Evolutionary conservation across 2,329 filamentous ascomycete species (phyloP).

Genomic region (Paramyrothecium roridum): DNA sequence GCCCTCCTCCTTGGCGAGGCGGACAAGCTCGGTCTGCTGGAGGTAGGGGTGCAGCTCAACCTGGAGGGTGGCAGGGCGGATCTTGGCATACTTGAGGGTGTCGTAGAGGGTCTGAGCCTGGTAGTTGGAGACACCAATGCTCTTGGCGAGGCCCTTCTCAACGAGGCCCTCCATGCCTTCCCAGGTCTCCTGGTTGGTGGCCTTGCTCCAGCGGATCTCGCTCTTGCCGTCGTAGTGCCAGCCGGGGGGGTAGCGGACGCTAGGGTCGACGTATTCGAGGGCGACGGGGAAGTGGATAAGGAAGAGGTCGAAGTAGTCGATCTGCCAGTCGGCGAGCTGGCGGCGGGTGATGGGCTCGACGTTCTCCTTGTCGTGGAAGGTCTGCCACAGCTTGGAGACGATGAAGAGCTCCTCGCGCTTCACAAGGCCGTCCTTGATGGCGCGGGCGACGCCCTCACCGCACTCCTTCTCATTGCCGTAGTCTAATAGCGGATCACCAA

Average conservation of each 20-base stretch:
- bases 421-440: slow-evolving; percentile 77
- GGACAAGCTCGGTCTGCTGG: slow-evolving; percentile 68
- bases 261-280: slow-evolving; percentile 80
- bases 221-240: slow-evolving; percentile 66
- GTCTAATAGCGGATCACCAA: slow-evolving; percentile 42
- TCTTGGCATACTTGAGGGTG: slow-evolving; percentile 71
- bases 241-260: slow-evolving; percentile 74
- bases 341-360: slow-evolving; percentile 73
- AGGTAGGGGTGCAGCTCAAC: slow-evolving; percentile 91
- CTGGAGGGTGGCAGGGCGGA: slow-evolving; percentile 75
- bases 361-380: slow-evolving; percentile 77
- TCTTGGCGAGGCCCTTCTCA: slow-evolving; percentile 62
- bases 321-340: slow-evolving; percentile 76
- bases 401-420: slow-evolving; percentile 88
- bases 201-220: slow-evolving; percentile 62
- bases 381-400: slow-evolving; percentile 91
- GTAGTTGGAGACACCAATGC: slow-evolving; percentile 84
- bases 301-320: slow-evolving; percentile 90
- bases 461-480: slow-evolving; percentile 81
- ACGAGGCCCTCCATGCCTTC: slow-evolving; percentile 74
- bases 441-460: slow-evolving; percentile 72
- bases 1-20: slow-evolving; percentile 65
- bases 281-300: slow-evolving; percentile 87
- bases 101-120: slow-evolving; percentile 75
- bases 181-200: slow-evolving; percentile 80